phyloP scores from a whole-genome alignment of 139 green algal genomes.

The Asterochloris erici region DNA sequence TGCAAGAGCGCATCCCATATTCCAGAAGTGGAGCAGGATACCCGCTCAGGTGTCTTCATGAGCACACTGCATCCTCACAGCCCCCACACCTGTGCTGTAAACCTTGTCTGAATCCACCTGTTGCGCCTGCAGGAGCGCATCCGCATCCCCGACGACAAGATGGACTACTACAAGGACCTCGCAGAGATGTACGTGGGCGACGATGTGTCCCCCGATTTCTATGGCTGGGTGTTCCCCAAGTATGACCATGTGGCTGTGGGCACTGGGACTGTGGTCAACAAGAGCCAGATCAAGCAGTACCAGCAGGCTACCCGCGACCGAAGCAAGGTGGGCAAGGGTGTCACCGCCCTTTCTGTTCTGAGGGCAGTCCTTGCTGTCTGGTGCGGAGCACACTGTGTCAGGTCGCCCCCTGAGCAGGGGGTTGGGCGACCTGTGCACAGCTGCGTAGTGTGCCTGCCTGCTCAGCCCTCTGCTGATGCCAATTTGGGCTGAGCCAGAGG shows the following conservation, averaged over 20 bases:
- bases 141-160: slow-evolving; percentile 96
- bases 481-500: background rate
- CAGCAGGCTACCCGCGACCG: slow-evolving; percentile 79
- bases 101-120: background rate
- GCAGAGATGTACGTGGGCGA: slow-evolving; percentile 99
- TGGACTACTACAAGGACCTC: slow-evolving; percentile 99
- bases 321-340: slow-evolving; percentile 23
- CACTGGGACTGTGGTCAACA: slow-evolving; percentile 99
- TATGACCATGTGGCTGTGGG: slow-evolving; percentile 99
- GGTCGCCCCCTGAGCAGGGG: no score
- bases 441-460: no score
- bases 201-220: slow-evolving; percentile 99
- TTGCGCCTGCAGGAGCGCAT: slow-evolving; percentile 80
- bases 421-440: no score
- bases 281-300: slow-evolving; percentile 99
- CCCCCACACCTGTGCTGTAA: no score
- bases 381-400: no score
- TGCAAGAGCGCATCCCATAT: no score
- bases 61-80: no score
- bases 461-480: no score
- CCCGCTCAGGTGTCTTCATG: no score
- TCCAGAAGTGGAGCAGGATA: no score
- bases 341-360: background rate
- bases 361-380: background rate
- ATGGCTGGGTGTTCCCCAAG: slow-evolving; percentile 99